A percentile compares a stretch with the other conserved stretches of the same genome.
Conservation (phyloP, 192 early-diverging fungal genomes). For the Borealophlyctis nickersoniae region DNA sequence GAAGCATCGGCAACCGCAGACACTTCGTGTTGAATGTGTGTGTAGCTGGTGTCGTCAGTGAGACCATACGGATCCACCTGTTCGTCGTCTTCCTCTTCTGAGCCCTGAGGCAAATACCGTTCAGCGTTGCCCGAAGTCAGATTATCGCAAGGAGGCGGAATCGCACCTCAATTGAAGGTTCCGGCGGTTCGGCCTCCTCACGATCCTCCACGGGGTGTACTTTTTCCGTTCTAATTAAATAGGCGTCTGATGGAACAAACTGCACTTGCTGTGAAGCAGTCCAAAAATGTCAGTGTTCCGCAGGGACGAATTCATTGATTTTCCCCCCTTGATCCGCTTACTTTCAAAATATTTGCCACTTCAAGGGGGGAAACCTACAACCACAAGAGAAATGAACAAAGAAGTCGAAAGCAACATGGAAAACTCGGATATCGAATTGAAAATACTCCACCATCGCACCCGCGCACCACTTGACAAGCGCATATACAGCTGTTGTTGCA, state of each 20-base stretch:
- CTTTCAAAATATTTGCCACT: conserved; percentile 22
- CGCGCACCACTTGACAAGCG: not conserved
- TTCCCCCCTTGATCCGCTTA: not conserved
- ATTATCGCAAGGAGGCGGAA: not conserved
- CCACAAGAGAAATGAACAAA: too few species aligned
- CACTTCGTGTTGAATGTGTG: not conserved
- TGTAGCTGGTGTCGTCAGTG: not conserved
- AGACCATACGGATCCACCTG: not conserved
- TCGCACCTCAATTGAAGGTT: not conserved
- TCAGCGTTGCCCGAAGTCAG: not conserved
- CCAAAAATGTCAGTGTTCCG: too few species aligned
- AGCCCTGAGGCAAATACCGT: not conserved
- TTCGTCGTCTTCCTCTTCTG: not conserved
- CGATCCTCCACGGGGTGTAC: too few species aligned
- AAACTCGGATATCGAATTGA: too few species aligned
- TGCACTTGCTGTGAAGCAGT: conserved; percentile 38
- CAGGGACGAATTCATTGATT: too few species aligned
- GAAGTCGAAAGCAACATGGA: too few species aligned
- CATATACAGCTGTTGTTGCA: not conserved
- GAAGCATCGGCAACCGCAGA: conserved; percentile 28
- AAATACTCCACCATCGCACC: conserved; percentile 11
- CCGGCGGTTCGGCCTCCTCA: too few species aligned
- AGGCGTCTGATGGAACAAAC: conserved; percentile 33
- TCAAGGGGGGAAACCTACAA: conserved; percentile 39
- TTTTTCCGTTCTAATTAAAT: too few species aligned